Percentiles rank a stretch among this genome's conserved stretches.
These are phyloP conservation scores for Arachnomyces sp. DNA, from an alignment of 2,329 filamentous ascomycete species.

Conservation along the genomic window DNA sequence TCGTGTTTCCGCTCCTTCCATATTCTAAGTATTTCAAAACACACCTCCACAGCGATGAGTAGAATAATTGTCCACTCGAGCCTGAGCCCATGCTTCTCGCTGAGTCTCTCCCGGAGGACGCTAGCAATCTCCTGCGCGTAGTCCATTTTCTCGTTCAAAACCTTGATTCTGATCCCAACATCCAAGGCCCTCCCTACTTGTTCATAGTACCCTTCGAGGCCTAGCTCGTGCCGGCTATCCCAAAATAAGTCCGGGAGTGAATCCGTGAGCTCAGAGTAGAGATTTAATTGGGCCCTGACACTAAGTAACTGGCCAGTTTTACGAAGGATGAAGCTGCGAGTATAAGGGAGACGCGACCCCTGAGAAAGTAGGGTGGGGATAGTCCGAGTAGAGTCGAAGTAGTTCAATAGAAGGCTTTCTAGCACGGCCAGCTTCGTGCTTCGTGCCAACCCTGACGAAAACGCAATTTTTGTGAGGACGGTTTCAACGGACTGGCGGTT, in stretches of 20 bases:
- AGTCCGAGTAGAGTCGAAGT: conserved; percentile 75
- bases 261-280: conserved; percentile 94
- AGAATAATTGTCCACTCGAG: conserved; percentile 95
- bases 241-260: conserved; percentile 93
- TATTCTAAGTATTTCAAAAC: conserved; percentile 71
- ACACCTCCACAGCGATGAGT: conserved; percentile 84
- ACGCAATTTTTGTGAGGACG: conserved; percentile 87
- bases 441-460: conserved; percentile 85
- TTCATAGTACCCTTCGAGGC: conserved; percentile 90
- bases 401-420: conserved; percentile 70
- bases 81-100: conserved; percentile 78
- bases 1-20: conserved; percentile 52
- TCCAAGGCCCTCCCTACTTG: conserved; percentile 84
- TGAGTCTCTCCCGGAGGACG: conserved; percentile 77
- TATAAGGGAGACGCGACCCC: conserved; percentile 55
- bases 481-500: conserved; percentile 42
- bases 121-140: conserved; percentile 93
- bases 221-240: conserved; percentile 82
- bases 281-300: conserved; percentile 84
- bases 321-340: conserved; percentile 71
- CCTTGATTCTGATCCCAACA: conserved; percentile 81
- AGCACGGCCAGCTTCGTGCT: conserved; percentile 91
- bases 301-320: conserved; percentile 89
- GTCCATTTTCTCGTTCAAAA: conserved; percentile 94
- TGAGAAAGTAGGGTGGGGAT: conserved; percentile 72